Base-by-base conservation (phyloP, 176 grass and related monocot species). In the Avena atlantica region DNA sequence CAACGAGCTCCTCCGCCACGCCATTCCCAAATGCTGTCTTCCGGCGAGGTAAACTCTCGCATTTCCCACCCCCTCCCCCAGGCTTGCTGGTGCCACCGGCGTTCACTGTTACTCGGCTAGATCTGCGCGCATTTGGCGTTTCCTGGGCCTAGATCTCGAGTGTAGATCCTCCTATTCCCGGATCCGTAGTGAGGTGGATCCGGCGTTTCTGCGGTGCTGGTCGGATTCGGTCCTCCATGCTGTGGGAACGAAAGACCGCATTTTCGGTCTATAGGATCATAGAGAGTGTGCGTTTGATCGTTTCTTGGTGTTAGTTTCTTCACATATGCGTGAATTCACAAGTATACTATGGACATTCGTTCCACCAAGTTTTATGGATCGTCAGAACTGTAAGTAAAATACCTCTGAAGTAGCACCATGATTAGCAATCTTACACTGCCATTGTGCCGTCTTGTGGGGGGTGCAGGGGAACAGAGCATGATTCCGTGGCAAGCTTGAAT, bases 71-170 rank as follows among this genome's bases (percentile, higher is more conserved):
- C 40, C 49, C 42, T 50, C 78, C 29, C 56, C 14, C 15, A 0
- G 31, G 64, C n/a, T 17, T 64, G 57, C 78, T 9, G 44, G 63
- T 21, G 72, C 42, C 73, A 49, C 74, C 48, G 47, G 21, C 21
- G 49, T 73, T 86, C 63, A 45, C 62, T 31, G 83, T 74, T 81
- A 36, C 48, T 85, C 44, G 37, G 25, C 75, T 48, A 91, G 89
- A 91, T 91, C 89, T 87, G 75, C 49, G 4, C 37, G 57, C 74
- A 74, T 90, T 91, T 65, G n/a, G 25, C 75, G 48, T 83, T 87
- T 91, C 65, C 80, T 65, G 74, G 66, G 17, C 19, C 36, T n/a
- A 84, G 56, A 89, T 89, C 88, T 89, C 17, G 73, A 16, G 49
- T 60, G 59, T 69, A 19, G 40, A 60, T 20, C 70, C 78, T 86